These are phyloP conservation scores for Pseudopithomyces maydicus DNA, from an alignment of 2,329 filamentous ascomycete species.

Conservation along the genomic window DNA sequence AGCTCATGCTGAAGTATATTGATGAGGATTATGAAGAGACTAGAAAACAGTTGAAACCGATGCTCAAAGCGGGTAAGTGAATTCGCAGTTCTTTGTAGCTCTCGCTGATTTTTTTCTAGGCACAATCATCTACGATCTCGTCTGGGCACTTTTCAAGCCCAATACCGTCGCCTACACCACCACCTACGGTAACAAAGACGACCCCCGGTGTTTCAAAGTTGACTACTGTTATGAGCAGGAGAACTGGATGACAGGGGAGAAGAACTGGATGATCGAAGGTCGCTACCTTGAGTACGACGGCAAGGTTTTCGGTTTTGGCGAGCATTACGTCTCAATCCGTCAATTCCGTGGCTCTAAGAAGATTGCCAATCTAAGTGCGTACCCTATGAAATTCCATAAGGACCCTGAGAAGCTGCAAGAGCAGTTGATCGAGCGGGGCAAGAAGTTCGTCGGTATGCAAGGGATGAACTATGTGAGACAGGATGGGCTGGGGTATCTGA, in stretches of 20 bases:
- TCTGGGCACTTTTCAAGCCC: slow-evolving; percentile 90
- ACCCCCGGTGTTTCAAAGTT: slow-evolving; percentile 82
- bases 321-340: slow-evolving; percentile 69
- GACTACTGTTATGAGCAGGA: slow-evolving; percentile 74
- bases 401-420: slow-evolving; percentile 68
- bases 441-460: slow-evolving; percentile 79
- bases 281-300: slow-evolving; percentile 87
- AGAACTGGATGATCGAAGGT: slow-evolving; percentile 78
- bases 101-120: slow-evolving; percentile 36
- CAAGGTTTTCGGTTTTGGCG: slow-evolving; percentile 79
- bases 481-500: slow-evolving; percentile 83
- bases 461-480: slow-evolving; percentile 84
- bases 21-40: slow-evolving; percentile 78
- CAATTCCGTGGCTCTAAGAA: slow-evolving; percentile 81
- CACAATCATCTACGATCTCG: slow-evolving; percentile 83
- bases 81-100: neutral
- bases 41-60: slow-evolving; percentile 79
- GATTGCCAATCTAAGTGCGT: slow-evolving; percentile 78
- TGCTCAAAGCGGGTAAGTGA: slow-evolving; percentile 67
- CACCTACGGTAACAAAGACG: slow-evolving; percentile 76
- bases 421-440: slow-evolving; percentile 77
- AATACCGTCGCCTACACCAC: slow-evolving; percentile 77
- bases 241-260: slow-evolving; percentile 71
- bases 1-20: slow-evolving; percentile 75
- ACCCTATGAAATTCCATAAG: slow-evolving; percentile 80